These are phyloP conservation scores for Heterobasidion occidentale DNA, from an alignment of 1,284 basidiomycete genomes.

Conservation along the genomic window DNA sequence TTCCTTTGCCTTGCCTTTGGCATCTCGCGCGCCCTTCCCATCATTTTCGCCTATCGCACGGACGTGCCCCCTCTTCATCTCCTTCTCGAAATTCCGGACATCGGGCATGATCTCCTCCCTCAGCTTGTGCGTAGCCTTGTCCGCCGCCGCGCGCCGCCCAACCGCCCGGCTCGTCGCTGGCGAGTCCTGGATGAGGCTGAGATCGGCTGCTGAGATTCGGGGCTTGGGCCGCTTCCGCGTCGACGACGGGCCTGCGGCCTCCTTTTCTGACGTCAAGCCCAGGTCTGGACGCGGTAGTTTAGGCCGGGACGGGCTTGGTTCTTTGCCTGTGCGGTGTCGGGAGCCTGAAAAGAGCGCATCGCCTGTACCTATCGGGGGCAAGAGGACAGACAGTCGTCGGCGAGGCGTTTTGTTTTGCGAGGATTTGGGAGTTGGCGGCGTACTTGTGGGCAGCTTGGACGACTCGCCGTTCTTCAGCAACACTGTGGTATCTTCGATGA, in stretches of 20 bases:
- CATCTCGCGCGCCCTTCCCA: constrained; percentile 20
- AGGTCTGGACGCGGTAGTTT: neutral
- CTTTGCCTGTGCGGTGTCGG: neutral
- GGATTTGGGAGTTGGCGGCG: constrained; percentile 4
- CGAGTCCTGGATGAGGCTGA: constrained; percentile 1
- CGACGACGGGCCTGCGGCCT: neutral
- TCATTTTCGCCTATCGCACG: constrained; percentile 19
- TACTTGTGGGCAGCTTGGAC: neutral
- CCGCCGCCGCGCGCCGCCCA: constrained; percentile 53
- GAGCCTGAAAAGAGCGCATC: neutral
- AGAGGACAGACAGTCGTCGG: constrained; percentile 15
- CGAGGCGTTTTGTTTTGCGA: constrained; percentile 1
- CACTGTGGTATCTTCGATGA: neutral
- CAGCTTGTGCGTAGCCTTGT: constrained; percentile 53
- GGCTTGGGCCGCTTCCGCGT: neutral
- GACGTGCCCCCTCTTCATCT: constrained; percentile 40
- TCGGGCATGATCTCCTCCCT: constrained; percentile 72
- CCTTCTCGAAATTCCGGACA: constrained; percentile 56
- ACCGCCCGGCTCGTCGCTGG: constrained; percentile 14
- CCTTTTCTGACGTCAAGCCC: neutral
- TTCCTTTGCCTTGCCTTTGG: constrained; percentile 26
- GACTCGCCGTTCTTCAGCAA: neutral
- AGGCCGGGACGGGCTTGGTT: neutral
- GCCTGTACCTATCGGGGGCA: constrained; percentile 15
- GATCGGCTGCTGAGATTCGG: constrained; percentile 2